Evolutionary conservation across 73 alveolate species (phyloP), one percentile per base, ranked within the genome.

Genomic region (Paraurostyla sp.): DNA sequence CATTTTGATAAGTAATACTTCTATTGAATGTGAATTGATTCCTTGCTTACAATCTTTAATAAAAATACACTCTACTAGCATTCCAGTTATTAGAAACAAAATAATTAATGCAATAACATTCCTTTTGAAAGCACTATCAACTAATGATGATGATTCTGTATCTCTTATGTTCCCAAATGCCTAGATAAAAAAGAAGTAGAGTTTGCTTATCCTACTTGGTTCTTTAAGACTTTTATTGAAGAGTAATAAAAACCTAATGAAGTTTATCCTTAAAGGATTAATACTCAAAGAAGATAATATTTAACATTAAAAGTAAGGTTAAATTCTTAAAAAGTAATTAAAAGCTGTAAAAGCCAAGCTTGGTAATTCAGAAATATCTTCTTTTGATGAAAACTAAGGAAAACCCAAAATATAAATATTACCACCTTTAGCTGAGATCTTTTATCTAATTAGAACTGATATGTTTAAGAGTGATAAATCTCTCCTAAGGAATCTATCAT

Each of bases 391-490:
- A 6, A 7, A 68, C 57, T 18, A 15, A 18, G 22, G 13, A 13
- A 46, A 46, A 15, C 22, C 57, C 57, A 18, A 46, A 46, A 46
- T 6, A 35, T 54, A 7, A 54, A 59, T 35, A 15, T 2, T 35
- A 43, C 89, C 89, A 78, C 76, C 89, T 35, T 36, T 78, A 23
- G 63, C 89, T 54, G 89, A 51, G 42, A 78, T 78, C 11, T 51
- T 78, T 57, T 38, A 54, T 40, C n/a, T 78, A 35, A 49, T 78
- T 29, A 51, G 80, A 54, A 56, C 91, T 46, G 83, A 56, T 27
- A 49, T 49, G 69, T 56, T 81, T 51, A 52, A 81, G 30, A 43
- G 30, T 56, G 69, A 57, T 58, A 81, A 52, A 32, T 9, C 65
- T 6, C 29, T 57, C 15, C 62, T 81, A 16, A 81, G 91, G 42